phyloP scores from a whole-genome alignment of 495 filamentous ascomycete genomes.

The Sordaria brevicollis region DNA sequence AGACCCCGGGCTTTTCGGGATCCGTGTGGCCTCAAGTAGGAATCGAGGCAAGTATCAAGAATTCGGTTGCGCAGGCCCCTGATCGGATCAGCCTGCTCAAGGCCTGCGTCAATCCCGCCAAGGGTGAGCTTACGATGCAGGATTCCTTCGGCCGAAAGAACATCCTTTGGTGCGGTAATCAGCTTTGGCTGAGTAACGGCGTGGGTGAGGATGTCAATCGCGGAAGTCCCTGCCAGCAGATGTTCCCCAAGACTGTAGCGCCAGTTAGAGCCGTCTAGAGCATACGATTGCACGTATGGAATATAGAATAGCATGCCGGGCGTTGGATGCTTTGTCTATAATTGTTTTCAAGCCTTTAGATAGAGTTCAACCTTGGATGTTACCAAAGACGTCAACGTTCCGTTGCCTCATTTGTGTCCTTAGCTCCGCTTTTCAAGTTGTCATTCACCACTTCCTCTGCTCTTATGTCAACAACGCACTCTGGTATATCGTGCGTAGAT shows the following conservation, averaged over 20 bases:
- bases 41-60: background rate
- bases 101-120: slow-evolving; percentile 5
- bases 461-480: background rate
- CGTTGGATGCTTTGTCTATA: background rate
- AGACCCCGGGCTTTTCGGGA: background rate
- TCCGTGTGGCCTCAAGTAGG: background rate
- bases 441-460: background rate
- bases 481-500: too few relatives aligned
- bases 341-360: background rate
- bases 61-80: background rate
- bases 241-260: background rate
- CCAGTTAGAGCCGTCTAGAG: background rate
- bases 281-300: background rate
- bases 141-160: background rate
- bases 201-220: slow-evolving; percentile 1
- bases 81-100: background rate
- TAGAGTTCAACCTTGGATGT: background rate
- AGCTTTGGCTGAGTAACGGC: slow-evolving; percentile 2
- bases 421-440: background rate
- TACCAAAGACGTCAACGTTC: background rate
- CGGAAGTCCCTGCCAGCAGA: background rate
- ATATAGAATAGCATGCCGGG: background rate
- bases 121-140: slow-evolving; percentile 1
- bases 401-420: background rate
- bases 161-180: slow-evolving; percentile 1